Base-by-base conservation (phyloP, 208 protist genomes). In the Porcisia hertigi region DNA sequence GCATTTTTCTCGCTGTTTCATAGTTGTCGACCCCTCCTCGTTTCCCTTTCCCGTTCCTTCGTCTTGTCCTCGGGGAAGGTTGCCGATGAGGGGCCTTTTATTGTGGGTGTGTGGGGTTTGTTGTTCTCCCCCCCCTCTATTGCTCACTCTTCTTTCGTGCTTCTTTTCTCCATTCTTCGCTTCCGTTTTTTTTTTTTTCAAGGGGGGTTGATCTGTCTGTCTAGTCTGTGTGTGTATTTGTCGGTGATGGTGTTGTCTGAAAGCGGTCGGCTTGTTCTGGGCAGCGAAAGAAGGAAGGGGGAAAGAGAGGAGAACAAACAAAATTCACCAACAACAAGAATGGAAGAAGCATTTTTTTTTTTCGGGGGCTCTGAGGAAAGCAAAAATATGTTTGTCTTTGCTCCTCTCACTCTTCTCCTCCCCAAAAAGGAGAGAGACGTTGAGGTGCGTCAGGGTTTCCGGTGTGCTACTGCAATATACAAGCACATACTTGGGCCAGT, bases 321-420 rank as follows among this genome's bases (percentile, higher is more conserved):
- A 73, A 60, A 60, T 25, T 7, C 54, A 73, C 54, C 54, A 73
- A 60, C 25, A 73, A 60, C 16, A 49, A 53, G 9, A 69, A 36
- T 45, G 12, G 41, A 39, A 53, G 53, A 11, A 45, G 65, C 0
- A 0, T 73, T 73, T 62, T 43, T 23, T 73, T 62, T n/a, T 49
- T 49, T n/a, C n/a, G n/a, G n/a, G n/a, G n/a, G n/a, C n/a, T n/a
- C n/a, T n/a, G n/a, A n/a, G n/a, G n/a, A n/a, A n/a, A n/a, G n/a
- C n/a, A n/a, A n/a, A n/a, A n/a, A n/a, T n/a, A n/a, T n/a, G n/a
- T 49, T 49, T 9, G 7, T 9, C 45, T 9, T 9, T 9, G 7
- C 45, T 49, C 9, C 45, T 12, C 9, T 3, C 9, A 12, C 7
- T 49, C 9, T 49, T 9, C 45, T 49, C 45, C 9, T 49, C 9